Conservation (phyloP, 148 eudicot genomes). For the Cornus florida region DNA sequence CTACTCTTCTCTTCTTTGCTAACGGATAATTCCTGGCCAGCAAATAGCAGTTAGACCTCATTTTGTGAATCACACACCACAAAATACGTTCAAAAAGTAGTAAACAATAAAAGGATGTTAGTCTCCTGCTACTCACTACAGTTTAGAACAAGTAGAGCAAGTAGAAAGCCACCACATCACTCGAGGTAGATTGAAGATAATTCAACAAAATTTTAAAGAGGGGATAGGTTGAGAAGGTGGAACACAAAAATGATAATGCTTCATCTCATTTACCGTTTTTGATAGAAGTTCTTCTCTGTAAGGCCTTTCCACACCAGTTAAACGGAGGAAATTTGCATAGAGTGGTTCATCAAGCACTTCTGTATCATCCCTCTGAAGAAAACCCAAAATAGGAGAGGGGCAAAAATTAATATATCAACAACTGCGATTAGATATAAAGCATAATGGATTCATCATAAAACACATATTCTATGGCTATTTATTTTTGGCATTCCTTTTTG, state of each 20-base stretch:
- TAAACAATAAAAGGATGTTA: too few relatives aligned
- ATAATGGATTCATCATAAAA: background rate
- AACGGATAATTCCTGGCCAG: background rate
- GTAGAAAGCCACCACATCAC: too few relatives aligned
- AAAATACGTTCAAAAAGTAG: background rate
- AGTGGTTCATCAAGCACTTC: conserved; percentile 97
- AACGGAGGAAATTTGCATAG: conserved; percentile 66
- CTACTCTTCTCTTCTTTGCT: too few relatives aligned
- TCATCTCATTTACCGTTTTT: conserved; percentile 50
- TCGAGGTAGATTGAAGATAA: background rate
- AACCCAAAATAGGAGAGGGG: background rate
- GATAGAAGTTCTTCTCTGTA: conserved; percentile 69
- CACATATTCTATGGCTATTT: background rate
- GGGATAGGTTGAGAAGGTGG: background rate
- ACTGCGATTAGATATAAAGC: background rate
- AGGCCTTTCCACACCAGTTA: conserved; percentile 72
- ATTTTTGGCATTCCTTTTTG: background rate
- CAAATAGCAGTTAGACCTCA: background rate
- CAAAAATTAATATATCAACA: background rate
- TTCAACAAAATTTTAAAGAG: background rate
- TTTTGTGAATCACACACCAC: background rate
- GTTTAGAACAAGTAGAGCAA: too few relatives aligned
- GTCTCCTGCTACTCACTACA: too few relatives aligned
- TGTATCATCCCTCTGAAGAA: conserved; percentile 75
- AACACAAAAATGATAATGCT: background rate